These are phyloP conservation scores for Penicillium freii DNA, from an alignment of 2,329 filamentous ascomycete genomes.

Conservation along the genomic window DNA sequence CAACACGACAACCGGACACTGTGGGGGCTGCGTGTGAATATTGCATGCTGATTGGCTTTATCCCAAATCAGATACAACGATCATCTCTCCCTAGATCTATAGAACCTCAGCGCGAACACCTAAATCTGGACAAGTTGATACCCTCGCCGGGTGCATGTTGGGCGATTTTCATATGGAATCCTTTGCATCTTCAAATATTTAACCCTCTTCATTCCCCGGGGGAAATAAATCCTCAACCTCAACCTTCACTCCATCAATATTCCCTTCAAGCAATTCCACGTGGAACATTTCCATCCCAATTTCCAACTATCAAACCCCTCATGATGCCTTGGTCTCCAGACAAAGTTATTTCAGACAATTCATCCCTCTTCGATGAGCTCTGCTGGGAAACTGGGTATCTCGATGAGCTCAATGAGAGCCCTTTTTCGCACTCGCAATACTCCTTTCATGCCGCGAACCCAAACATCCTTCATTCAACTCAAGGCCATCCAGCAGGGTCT, in stretches of 20 bases:
- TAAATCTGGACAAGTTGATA: not conserved
- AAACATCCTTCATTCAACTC: not conserved
- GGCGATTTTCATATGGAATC: not conserved
- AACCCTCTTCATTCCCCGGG: not conserved
- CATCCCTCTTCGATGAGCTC: not conserved
- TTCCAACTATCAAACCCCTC: not conserved
- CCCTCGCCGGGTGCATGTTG: not conserved
- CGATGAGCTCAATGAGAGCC: not conserved
- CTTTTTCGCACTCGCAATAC: not conserved
- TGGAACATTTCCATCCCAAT: not conserved
- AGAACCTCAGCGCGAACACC: not conserved
- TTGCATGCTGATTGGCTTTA: no score
- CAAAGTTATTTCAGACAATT: not conserved
- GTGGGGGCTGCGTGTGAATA: no score
- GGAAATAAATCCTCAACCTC: not conserved
- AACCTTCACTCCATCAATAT: not conserved
- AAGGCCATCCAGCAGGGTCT: not conserved
- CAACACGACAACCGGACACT: no score
- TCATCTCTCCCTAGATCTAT: no score
- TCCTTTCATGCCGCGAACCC: not conserved
- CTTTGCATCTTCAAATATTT: not conserved
- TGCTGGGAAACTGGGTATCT: not conserved
- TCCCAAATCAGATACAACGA: no score
- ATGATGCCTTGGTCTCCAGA: not conserved
- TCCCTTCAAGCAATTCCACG: not conserved